Evolutionary conservation across 1,284 basidiomycete species (phyloP).

Genomic region (Heterobasidion parviporum): DNA sequence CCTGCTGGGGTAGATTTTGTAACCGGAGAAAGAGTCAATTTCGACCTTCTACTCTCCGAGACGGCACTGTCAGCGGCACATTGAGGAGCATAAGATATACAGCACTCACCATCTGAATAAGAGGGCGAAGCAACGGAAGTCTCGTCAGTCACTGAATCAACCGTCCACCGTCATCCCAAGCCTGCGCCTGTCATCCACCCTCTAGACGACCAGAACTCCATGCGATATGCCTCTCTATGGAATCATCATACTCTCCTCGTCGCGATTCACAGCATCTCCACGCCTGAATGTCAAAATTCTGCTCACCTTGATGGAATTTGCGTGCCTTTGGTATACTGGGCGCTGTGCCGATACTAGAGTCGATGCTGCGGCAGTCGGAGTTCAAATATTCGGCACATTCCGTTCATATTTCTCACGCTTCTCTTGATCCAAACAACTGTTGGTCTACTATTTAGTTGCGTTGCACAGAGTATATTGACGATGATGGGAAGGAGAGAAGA

Average conservation of each 20-base stretch:
- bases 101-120: conserved; percentile 42
- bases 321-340: neutral
- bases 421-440: no score
- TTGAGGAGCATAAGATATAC: neutral
- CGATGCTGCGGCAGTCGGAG: neutral
- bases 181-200: conserved; percentile 34
- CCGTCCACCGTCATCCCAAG: conserved; percentile 29
- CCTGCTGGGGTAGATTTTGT: conserved; percentile 94
- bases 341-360: neutral
- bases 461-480: no score
- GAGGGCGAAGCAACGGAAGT: conserved; percentile 3
- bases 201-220: conserved; percentile 13
- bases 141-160: conserved; percentile 17
- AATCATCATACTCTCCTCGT: neutral
- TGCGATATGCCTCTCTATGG: conserved; percentile 12
- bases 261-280: conserved; percentile 1
- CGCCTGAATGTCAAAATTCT: conserved; percentile 20
- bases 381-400: neutral
- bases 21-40: conserved; percentile 94
- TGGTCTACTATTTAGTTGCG: no score
- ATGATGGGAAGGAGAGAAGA: no score
- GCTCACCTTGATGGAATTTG: conserved; percentile 53
- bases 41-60: conserved; percentile 82
- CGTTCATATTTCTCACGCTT: no score
- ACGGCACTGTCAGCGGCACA: conserved; percentile 11